Base-by-base conservation (phyloP, 495 filamentous ascomycete genomes). In the Penicillium paradoxum region DNA sequence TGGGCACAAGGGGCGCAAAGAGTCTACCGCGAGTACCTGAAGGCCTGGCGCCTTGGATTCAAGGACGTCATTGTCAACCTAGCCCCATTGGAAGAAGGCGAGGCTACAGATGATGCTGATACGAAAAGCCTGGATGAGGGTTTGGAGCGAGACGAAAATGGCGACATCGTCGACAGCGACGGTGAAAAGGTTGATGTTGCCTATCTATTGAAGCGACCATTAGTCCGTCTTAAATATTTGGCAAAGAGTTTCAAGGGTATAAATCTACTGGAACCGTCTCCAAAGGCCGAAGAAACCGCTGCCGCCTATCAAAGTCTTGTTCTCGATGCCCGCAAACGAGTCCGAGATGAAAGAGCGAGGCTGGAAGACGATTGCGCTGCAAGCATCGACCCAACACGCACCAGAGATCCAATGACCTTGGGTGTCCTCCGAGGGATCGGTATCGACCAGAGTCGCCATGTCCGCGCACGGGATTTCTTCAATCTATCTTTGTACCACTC, bases 141-240 rank as follows among this genome's bases (percentile, higher is more conserved):
- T 18, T 73, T 93, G 69, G 83, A 86, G 41, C 77, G 84, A 45
- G 88, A 95, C 56, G 83, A 85, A 52, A 79, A 90, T 48, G 90
- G 89, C 9, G 87, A 92, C 63, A 74, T 95, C 4, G 70, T 92
- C 33, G 81, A 86, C 40, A 79, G 80, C 32, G 79, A 93, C 49
- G 92, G 91, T 0, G 90, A 96, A 65, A 85, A 87, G 45, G 93
- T 96, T 42, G 92, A 97, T 72, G 93, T 99, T 50, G 93, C 91
- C 10, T 95, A 89, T 64, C 72, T 99, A 17, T 75, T 97, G 36
- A 97, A 95, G 67, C 77, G 91, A 45, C 93, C 93, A 3, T 72
- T 97, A 36, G 87, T 95, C 13, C 81, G 93, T 44, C 69, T 96
- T 47, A 97, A 97, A 66, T 88, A 91, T 68, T 80, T 97, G 48